These are phyloP conservation scores for Penicillium steckii DNA, from an alignment of 495 filamentous ascomycete genomes.

Conservation along the genomic window DNA sequence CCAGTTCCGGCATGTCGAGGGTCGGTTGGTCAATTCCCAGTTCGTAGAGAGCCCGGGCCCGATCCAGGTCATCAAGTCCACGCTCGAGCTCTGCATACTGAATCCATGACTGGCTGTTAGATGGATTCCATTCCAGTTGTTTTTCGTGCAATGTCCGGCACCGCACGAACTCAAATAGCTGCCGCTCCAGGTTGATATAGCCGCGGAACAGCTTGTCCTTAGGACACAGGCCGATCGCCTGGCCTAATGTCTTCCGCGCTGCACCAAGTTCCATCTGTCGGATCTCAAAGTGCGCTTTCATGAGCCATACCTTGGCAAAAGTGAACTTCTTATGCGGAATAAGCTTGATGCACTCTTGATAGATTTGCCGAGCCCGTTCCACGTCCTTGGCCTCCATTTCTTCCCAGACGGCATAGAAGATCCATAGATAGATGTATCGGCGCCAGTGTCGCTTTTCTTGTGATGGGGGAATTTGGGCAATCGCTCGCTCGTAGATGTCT, in stretches of 20 bases:
- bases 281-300: slow-evolving; percentile 91
- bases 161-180: slow-evolving; percentile 86
- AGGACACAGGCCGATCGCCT: slow-evolving; percentile 89
- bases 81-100: slow-evolving; percentile 90
- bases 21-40: slow-evolving; percentile 78
- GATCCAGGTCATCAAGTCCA: slow-evolving; percentile 82
- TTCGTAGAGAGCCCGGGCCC: slow-evolving; percentile 89
- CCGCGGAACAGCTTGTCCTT: slow-evolving; percentile 94
- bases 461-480: slow-evolving; percentile 92
- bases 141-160: slow-evolving; percentile 93
- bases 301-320: slow-evolving; percentile 93
- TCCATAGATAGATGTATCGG: slow-evolving; percentile 95
- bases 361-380: slow-evolving; percentile 83
- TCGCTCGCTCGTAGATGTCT: slow-evolving; percentile 93
- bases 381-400: slow-evolving; percentile 80
- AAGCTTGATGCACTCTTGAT: slow-evolving; percentile 80
- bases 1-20: slow-evolving; percentile 95
- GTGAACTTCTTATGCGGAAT: slow-evolving; percentile 97
- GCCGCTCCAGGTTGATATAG: slow-evolving; percentile 88
- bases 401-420: slow-evolving; percentile 96
- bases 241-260: slow-evolving; percentile 84
- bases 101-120: slow-evolving; percentile 92
- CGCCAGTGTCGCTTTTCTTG: slow-evolving; percentile 98
- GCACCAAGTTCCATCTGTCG: slow-evolving; percentile 76
- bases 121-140: slow-evolving; percentile 83